Evolutionary conservation across 2,329 filamentous ascomycete genomes (phyloP).

Genomic region (Elsinoe fawcettii): DNA sequence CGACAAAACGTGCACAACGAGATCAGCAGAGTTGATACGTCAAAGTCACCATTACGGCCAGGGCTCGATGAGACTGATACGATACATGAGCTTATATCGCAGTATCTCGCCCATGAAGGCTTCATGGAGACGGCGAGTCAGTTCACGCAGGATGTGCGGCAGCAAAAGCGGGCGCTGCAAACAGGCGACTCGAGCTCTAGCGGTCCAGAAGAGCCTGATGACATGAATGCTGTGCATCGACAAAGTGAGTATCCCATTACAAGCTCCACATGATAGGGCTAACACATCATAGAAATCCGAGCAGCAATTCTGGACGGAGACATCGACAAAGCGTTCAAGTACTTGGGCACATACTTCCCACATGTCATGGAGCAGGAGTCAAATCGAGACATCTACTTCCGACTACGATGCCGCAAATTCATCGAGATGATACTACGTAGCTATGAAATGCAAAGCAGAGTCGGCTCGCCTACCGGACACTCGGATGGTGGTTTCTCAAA

Average conservation of each 20-base stretch:
- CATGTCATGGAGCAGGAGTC: conserved; percentile 59
- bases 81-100: conserved; percentile 73
- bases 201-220: conserved; percentile 54
- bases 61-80: conserved; percentile 65
- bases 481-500: conserved; percentile 30
- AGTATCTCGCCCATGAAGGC: conserved; percentile 90
- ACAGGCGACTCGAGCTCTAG: conserved; percentile 20
- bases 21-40: conserved; percentile 47
- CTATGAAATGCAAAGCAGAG: conserved; percentile 49
- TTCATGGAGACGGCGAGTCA: conserved; percentile 88
- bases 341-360: conserved; percentile 71
- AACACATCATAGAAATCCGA: conserved; percentile 60
- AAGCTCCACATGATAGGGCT: not conserved
- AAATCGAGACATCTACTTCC: conserved; percentile 81
- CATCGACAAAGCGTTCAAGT: conserved; percentile 80
- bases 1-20: conserved; percentile 51
- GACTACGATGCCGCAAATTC: conserved; percentile 81
- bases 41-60: conserved; percentile 54
- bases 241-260: conserved; percentile 56
- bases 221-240: conserved; percentile 76
- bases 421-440: conserved; percentile 84
- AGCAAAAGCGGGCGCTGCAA: conserved; percentile 60
- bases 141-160: conserved; percentile 72
- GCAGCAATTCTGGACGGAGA: conserved; percentile 83
- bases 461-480: not conserved